Evolutionary conservation across 1,284 basidiomycete genomes (phyloP), one percentile per base, ranked within the genome.

Genomic region (Ustilago sp.): DNA sequence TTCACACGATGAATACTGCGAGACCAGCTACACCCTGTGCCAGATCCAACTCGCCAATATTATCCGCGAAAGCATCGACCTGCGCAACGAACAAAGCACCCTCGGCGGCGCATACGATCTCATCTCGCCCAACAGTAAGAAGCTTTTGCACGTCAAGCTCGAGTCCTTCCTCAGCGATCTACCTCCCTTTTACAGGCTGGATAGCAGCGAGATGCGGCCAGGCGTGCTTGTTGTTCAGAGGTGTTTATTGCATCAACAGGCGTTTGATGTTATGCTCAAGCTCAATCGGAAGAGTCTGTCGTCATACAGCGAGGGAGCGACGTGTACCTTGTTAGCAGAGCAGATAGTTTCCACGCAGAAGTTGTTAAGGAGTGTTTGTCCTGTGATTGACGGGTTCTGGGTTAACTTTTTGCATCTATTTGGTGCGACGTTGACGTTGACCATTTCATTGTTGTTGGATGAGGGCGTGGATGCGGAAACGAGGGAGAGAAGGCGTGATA

Each of bases 321-420:
- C 71, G 1, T 81, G 80, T 32, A 63, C 74, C 3, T 9, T 71
- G 64, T 39, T 82, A 12, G 81, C 81, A 17, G 71, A 77, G 55
- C 63, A 68, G 63, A 77, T 80, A 15, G 60, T 77, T 23, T 80
- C 63, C 61, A 79, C 73, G 55, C 79, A 76, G 51, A 79, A 66
- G 59, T 59, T 63, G 59, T 41, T 82, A 9, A 59, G 81, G 5
- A 72, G 62, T 45, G 63, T 76, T 0, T 81, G 78, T 45, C 69
- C 78, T 17, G 67, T 82, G 36, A 77, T 82, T 59, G 80, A 81
- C 28, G 66, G 69, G 3, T 69, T 82, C 55, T 78, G 72, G 64
- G 68, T 80, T 66, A 79, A 81, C 58, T 77, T 74, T 28, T 38
- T 65, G 39, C 78, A 80, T 57, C 67, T 75, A 9, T 78, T 75